Base-by-base conservation (phyloP, 2,329 filamentous ascomycete genomes). In the Fusarium bactridioides region DNA sequence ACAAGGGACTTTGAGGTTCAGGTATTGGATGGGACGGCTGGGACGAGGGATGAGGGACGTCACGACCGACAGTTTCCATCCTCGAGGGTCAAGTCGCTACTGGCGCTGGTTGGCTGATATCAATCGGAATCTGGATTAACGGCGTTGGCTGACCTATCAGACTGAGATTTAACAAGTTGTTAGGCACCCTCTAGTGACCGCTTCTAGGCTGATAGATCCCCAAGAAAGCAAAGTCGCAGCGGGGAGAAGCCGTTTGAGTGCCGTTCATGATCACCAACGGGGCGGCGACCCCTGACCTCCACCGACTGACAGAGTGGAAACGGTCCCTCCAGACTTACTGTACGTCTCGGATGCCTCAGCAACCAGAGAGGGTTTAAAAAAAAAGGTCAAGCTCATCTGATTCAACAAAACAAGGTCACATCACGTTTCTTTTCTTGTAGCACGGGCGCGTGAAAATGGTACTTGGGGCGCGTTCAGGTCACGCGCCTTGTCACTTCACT, bases 341-440 rank as follows among this genome's bases (percentile, higher is more conserved):
- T 35, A 66, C 59, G 29, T 58, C 64, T 45, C 60, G 70, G 67
- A 74, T 75, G 75, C 75, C 75, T 77, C 70, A 75, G 75, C 75
- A 77, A 77, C 74, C 68, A 68, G 31, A 27, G 48, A 40, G 38
- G 21, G 11, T 33, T 33, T 23, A 47, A 35, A 44, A 48, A 51
- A 65, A 61, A 44, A 44, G 25, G 47, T 38, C 21, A 27, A 47
- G 62, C 67, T 68, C 72, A 72, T 69, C 43, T 64, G 67, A 74
- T 72, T 68, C 27, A 57, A 62, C 59, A 66, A 69, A 73, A 56
- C 66, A 70, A 59, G 62, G 65, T 67, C 75, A 69, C 69, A 63
- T 74, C 72, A 67, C 61, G 56, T 73, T 60, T 54, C 45, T 62
- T 59, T 55, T 62, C 54, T 38, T 41, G 41, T 64, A 74, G 69